Conservation (phyloP, 1,284 basidiomycete species). For the Boletus sp. region DNA sequence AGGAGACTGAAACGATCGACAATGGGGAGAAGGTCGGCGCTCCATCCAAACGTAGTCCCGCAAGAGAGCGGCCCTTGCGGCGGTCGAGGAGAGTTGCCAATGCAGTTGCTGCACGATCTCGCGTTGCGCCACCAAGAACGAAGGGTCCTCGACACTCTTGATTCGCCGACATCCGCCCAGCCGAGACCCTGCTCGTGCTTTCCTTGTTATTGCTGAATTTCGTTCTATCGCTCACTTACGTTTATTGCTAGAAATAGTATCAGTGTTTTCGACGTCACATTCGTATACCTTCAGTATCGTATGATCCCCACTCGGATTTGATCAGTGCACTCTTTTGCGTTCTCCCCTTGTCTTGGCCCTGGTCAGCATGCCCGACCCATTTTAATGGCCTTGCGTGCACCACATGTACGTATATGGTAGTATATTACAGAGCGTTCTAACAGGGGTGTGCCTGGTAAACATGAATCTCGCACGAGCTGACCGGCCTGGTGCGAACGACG, state of each 20-base stretch:
- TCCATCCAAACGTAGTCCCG: neutral
- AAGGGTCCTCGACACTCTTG: conserved; percentile 30
- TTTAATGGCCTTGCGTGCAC: conserved; percentile 21
- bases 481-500: neutral
- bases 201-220: conserved; percentile 3
- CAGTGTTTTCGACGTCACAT: conserved; percentile 20
- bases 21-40: conserved; percentile 5
- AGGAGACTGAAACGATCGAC: conserved; percentile 21
- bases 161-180: too few relatives aligned
- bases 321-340: conserved; percentile 18
- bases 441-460: neutral
- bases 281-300: conserved; percentile 28
- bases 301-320: conserved; percentile 31
- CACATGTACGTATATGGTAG: conserved; percentile 10
- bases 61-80: conserved; percentile 38
- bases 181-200: too few relatives aligned
- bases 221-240: conserved; percentile 14
- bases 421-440: conserved; percentile 20
- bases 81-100: conserved; percentile 66
- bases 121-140: conserved; percentile 27
- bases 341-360: conserved; percentile 17
- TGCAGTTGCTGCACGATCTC: conserved; percentile 47
- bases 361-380: conserved; percentile 6
- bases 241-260: conserved; percentile 31
- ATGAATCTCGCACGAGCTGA: neutral